Evolutionary conservation across 1,284 basidiomycete species (phyloP), one percentile per base, ranked within the genome.

Genomic region (Leccinum huronense): DNA sequence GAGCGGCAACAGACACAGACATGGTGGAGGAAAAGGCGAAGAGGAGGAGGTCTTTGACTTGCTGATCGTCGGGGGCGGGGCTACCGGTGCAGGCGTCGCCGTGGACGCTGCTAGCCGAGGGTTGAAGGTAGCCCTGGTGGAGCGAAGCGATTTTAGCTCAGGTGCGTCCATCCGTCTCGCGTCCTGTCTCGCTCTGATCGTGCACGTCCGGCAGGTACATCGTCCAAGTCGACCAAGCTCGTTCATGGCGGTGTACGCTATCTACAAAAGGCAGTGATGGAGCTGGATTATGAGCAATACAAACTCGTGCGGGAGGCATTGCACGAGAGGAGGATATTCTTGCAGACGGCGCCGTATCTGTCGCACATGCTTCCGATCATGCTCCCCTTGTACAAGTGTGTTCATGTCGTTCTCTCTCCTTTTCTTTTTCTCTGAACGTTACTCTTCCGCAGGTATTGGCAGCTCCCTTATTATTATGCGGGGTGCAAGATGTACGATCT

Each of bases 171-270:
- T 16, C 19, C 10, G 1, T 16, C 30, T 31, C 16, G 38, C 13
- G 30, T 13, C 30, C 7, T 27, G 7, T 42, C 14, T 19, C 16
- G 11, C 2, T 8, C 14, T 45, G 30, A 45, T 87, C 93, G n/a
- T 33, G 16, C 55, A 30, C 96, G 92, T 91, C 59, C 23, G 10
- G 56, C 66, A 92, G 93, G 95, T 16, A 98, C 97, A 0, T 97
- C 94, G 3, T 97, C 95, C 33, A 99, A 99, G 77, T 95, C 93
- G 9, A 98, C 97, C 10, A 98, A 99, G 77, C 89, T 99, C 59
- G 95, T 98, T 1, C 97, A 99, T 79, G 97, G 97, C 33, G 97
- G 97, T 64, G 97, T 99, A 1, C 87, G 97, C 13, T 99, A 99
- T 79, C 86, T 99, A 13, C 96, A 98, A 74, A 98, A 98, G 76